A percentile compares a stretch with the other conserved stretches of the same genome.
Evolutionary conservation across 1,284 basidiomycete species (phyloP).

Genomic region (Boletus austroedulis): DNA sequence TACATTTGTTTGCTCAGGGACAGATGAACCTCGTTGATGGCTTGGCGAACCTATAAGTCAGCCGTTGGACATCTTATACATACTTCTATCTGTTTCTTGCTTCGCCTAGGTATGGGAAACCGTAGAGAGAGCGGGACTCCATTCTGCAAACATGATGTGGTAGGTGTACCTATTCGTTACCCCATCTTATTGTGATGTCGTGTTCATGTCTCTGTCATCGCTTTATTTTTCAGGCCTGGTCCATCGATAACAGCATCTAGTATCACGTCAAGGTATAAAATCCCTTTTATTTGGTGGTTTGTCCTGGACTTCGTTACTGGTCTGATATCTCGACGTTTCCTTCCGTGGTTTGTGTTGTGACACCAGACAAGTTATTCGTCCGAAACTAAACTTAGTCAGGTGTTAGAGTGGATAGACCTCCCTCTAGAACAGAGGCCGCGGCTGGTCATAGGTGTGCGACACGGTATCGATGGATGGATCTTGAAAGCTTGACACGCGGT

Average conservation of each 20-base stretch:
- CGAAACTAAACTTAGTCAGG: slow-evolving; percentile 44
- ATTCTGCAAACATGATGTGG: slow-evolving; percentile 87
- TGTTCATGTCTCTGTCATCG: background rate
- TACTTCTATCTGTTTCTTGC: background rate
- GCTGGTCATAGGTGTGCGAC: slow-evolving; percentile 61
- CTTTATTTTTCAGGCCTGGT: slow-evolving; percentile 60
- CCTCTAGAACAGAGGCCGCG: slow-evolving; percentile 61
- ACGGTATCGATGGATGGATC: background rate
- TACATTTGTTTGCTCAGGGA: slow-evolving; percentile 61
- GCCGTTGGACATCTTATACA: background rate
- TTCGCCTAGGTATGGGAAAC: slow-evolving; percentile 80
- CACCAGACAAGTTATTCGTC: slow-evolving; percentile 4
- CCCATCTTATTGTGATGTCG: background rate
- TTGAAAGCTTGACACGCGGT: no score
- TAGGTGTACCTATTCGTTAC: slow-evolving; percentile 37
- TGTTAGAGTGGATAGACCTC: slow-evolving; percentile 68
- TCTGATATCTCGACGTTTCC: background rate
- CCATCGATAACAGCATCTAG: slow-evolving; percentile 68
- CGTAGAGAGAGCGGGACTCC: slow-evolving; percentile 63
- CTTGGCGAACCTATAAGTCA: slow-evolving; percentile 74
- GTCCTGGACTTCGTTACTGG: background rate
- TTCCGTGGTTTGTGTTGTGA: background rate
- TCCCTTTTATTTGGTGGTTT: slow-evolving; percentile 60
- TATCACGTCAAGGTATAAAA: slow-evolving; percentile 64
- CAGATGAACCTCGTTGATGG: slow-evolving; percentile 76